Base-by-base conservation (phyloP, 306 rosid species). In the Pterocarpus macrocarpus region DNA sequence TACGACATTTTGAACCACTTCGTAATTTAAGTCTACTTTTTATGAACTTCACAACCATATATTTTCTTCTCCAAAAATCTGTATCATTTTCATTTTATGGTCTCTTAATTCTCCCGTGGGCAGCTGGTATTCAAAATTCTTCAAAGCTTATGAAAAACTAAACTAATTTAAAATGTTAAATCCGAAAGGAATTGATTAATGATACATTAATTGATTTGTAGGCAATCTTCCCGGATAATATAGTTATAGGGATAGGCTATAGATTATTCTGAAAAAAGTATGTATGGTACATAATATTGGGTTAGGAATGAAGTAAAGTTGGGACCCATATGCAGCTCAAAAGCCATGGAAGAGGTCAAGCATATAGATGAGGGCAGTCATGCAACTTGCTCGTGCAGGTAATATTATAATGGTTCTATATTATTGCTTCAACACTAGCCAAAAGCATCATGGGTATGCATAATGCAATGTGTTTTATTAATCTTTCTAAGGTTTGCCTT, bases 251-350 rank as follows among this genome's bases (percentile, higher is more conserved):
- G 53, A 32, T 55, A 52, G 5, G 28, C n/a, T 15, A 15, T 69
- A 33, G 17, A 82, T 49, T 39, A 50, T 64, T 34, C 11, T 41
- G 22, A 35, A 73, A 79, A 49, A 64, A 13, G 58, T 36, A 12
- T 0, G 10, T 1, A n/a, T 83, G 72, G 69, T 28, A 75, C 77
- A 71, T 43, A 30, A 66, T 69, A 69, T 73, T 38, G 58, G 71
- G 84, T 69, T 74, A 39, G 84, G 71, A 45, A 74, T 73, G 69
- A 62, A 55, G 71, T 64, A 62, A 66, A 69, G 82, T 62, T 83
- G 85, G 89, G 85, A 67, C 70, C 82, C 68, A 73, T 8, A 62
- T 72, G 82, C 43, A 30, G 57, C 63, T 53, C 79, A 73, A 64
- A 76, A 71, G 66, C 43, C 15, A 58, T 15, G 44, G 53, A 76